These are phyloP conservation scores for Picea engelmannii DNA, from an alignment of 83 land plant species.

Conservation along the genomic window DNA sequence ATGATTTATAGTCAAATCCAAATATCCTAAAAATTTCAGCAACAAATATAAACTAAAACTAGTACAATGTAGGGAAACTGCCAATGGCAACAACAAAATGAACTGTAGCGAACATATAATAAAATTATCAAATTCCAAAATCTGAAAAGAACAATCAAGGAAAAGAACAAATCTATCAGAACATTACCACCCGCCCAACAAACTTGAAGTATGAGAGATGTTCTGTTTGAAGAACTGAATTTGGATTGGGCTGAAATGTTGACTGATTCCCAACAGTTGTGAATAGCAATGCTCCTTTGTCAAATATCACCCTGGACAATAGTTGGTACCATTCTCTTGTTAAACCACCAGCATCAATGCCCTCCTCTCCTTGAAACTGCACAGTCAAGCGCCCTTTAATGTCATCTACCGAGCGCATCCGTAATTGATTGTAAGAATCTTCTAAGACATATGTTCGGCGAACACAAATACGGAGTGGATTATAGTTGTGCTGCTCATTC, in stretches of 20 bases:
- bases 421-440: conserved; percentile 91
- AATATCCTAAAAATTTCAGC: too few species aligned
- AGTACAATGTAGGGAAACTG: neutral
- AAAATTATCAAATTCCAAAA: neutral
- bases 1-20: too few species aligned
- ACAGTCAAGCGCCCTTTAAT: conserved; percentile 90
- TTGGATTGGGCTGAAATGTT: conserved; percentile 97
- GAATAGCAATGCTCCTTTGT: conserved; percentile 95
- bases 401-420: conserved; percentile 87
- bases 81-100: neutral
- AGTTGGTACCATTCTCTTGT: conserved; percentile 99
- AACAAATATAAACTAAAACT: too few species aligned
- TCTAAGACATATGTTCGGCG: conserved; percentile 92
- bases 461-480: conserved; percentile 82
- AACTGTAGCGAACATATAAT: neutral
- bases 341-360: conserved; percentile 99
- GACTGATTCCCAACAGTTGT: conserved; percentile 97
- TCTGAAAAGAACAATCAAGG: neutral
- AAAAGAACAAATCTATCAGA: neutral
- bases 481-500: conserved; percentile 85
- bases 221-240: conserved; percentile 96
- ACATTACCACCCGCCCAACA: conserved; percentile 95
- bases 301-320: conserved; percentile 93
- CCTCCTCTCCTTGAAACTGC: conserved; percentile 99
- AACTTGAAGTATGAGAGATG: conserved; percentile 98